phyloP scores from a whole-genome alignment of 2,329 filamentous ascomycete genomes.

The Colletotrichum theobromicola region DNA sequence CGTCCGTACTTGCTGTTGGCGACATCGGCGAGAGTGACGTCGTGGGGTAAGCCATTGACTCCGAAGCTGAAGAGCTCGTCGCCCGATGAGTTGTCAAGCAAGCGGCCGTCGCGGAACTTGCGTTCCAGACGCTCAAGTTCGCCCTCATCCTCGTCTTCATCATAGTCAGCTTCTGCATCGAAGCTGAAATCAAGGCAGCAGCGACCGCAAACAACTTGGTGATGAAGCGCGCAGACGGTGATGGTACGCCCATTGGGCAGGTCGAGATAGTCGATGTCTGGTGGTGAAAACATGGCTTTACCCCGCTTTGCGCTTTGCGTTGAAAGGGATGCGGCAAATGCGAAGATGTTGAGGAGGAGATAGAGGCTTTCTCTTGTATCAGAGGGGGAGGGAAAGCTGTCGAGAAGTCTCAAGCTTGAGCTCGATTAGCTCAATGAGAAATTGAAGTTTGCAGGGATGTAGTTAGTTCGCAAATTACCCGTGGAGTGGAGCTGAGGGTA shows the following conservation, averaged over 20 bases:
- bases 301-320: background rate
- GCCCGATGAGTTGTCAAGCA: background rate
- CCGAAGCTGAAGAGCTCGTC: background rate
- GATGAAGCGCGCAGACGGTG: background rate
- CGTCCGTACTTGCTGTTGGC: slow-evolving; percentile 39
- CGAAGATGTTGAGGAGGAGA: background rate
- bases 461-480: background rate
- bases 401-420: background rate
- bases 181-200: slow-evolving; percentile 10
- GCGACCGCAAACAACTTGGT: background rate
- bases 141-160: background rate
- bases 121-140: background rate
- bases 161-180: background rate
- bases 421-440: background rate
- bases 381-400: background rate
- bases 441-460: background rate
- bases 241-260: slow-evolving; percentile 1
- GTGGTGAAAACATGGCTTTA: background rate
- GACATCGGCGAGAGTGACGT: slow-evolving; percentile 38
- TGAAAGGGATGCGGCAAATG: rapidly evolving
- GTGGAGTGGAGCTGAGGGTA: background rate
- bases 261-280: background rate
- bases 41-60: slow-evolving; percentile 38
- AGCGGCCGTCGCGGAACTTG: background rate
- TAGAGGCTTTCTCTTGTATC: background rate